Evolutionary conservation across 345 rosid genomes (phyloP), one percentile per base, ranked within the genome.

Genomic region (Rhodamnia argentea): DNA sequence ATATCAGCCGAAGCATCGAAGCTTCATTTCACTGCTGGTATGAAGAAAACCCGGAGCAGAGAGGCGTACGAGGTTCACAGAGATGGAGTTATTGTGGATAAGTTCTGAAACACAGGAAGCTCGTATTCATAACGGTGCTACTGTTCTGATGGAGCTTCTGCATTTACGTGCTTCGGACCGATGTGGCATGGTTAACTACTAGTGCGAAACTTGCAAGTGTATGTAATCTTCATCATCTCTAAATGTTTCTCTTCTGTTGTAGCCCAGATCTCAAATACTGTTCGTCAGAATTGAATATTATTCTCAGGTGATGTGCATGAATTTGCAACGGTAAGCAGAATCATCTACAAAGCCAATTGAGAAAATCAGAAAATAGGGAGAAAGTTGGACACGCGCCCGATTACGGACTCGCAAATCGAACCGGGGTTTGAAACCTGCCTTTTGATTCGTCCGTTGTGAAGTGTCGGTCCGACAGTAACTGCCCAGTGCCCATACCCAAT

Each of bases 21-120:
- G 92, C 94, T 96, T n/a, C 92, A 96, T 86, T 93, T 97, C 88
- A 91, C 92, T 4, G 95, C 98, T 0, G 99, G 99, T 75, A 90
- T 97, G 90, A 97, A 92, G 94, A 96, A 93, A 89, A 88, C 92
- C 88, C 88, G 99, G 88, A 94, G 90, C 56, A 91, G 94, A 84
- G 98, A 82, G 44, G 99, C 97, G 42, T 97, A 95, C 52, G 99
- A 96, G 90, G 99, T 93, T 58, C 92, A 90, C 29, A 89, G 98
- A 56, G 90, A 92, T 86, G 99, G 97, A 84, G 92, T 96, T n/a
- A 42, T 56, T 14, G 93, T 94, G 76, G 94, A 94, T 85, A 97
- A 94, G 88, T 96, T 97, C 91, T 97, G 85, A 93, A 86, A 59
- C 81, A 37, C 14, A 0, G 4, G 37, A 52, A 86, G 27, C 52